Evolutionary conservation across 2,329 filamentous ascomycete genomes (phyloP), one percentile per base, ranked within the genome.

Genomic region (Trichoderma arundinaceum): DNA sequence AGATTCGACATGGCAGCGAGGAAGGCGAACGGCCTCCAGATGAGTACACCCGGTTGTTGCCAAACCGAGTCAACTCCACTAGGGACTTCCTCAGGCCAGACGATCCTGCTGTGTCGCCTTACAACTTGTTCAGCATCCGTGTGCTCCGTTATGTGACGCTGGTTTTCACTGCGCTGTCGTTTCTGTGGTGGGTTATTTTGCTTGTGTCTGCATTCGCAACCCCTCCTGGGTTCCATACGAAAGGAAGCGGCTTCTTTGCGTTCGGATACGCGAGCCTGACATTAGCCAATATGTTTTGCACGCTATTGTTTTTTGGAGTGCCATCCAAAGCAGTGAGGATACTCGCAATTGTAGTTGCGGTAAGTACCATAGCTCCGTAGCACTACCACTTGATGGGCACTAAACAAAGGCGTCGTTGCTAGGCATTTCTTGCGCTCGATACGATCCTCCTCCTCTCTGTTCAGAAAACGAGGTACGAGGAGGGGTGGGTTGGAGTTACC

Each of bases 91-190:
- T 82, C 28, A 73, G 72, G 8, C 79, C 80, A 22, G 80, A 82
- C 62, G 80, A 82, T 65, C 79, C 80, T 9, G 80, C 79, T n/a
- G 80, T 96, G 77, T 92, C 92, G 3, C 95, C 95, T 0, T 97
- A 97, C 80, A 99, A 99, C 72, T 86, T 98, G 43, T 97, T 93
- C 90, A 92, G 88, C 66, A 91, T 99, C 57, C 90, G 95, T 17
- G 86, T 91, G 53, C 82, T 95, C 63, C 88, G 93, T 74, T 92
- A 89, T 74, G 77, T 95, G 67, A 94, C 92, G 5, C 82, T 96
- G 64, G 72, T 92, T 43, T 91, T 97, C 74, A 82, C 94, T 19
- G 77, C 88, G 59, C 75, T 94, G 71, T 91, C 88, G 64, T 92
- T 96, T 73, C 73, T 92, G n/a, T 98, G 94, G 94, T 98, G 95